Conservation (phyloP, 345 rosid species). For the Melastoma malabathricum region DNA sequence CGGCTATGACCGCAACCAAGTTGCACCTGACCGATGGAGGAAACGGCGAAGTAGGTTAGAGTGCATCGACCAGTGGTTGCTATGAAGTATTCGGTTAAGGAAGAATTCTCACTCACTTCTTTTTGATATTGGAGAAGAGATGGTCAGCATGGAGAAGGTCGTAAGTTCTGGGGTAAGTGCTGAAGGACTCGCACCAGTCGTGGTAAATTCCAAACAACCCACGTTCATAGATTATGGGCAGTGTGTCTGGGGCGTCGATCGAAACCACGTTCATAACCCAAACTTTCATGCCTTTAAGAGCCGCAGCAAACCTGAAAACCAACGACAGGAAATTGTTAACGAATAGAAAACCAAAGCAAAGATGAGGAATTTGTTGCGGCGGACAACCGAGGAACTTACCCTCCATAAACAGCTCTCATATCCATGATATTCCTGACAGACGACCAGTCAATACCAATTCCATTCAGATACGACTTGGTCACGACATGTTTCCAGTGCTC, state of each 20-base stretch:
- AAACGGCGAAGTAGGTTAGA: too few relatives aligned
- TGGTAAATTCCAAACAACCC: constrained; percentile 93
- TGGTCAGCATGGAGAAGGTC: constrained; percentile 97
- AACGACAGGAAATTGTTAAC: constrained; percentile 6
- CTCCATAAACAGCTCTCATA: constrained; percentile 94
- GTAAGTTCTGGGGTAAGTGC: constrained; percentile 88
- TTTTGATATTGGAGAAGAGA: constrained; percentile 73
- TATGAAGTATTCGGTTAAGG: too few relatives aligned
- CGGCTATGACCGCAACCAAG: constrained; percentile 52
- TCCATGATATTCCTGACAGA: constrained; percentile 89
- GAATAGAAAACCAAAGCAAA: not conserved
- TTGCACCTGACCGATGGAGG: constrained; percentile 38
- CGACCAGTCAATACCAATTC: constrained; percentile 81
- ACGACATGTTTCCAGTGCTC: constrained; percentile 91
- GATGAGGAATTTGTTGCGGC: not conserved
- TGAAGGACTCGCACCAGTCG: constrained; percentile 96
- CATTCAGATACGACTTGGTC: constrained; percentile 63
- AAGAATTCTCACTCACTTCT: constrained; percentile 27
- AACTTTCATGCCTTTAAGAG: constrained; percentile 58
- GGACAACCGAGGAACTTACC: constrained; percentile 31
- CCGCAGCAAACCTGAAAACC: constrained; percentile 74
- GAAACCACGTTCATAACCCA: constrained; percentile 98
- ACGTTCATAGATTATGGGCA: constrained; percentile 79
- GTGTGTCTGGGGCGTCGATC: constrained; percentile 77
- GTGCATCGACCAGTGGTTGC: too few relatives aligned